These are phyloP conservation scores for Venturia pyrina DNA, from an alignment of 2,329 filamentous ascomycete genomes.

Conservation along the genomic window DNA sequence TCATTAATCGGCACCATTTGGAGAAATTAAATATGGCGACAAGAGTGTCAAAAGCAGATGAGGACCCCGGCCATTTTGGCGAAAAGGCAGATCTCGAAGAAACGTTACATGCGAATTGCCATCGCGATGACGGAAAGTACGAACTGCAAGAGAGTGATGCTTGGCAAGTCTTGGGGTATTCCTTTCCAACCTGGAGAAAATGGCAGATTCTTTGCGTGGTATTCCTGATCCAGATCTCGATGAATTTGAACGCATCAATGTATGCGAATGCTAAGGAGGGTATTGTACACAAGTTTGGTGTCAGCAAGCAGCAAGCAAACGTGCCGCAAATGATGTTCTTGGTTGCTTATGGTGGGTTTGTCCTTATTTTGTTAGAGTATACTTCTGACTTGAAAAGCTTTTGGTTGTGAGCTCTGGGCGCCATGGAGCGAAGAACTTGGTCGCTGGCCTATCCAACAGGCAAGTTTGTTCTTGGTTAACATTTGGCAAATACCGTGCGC, in stretches of 20 bases:
- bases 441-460: constrained; percentile 64
- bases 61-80: not conserved
- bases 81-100: constrained; percentile 2
- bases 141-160: constrained; percentile 40
- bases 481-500: constrained; percentile 55
- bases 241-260: constrained; percentile 50
- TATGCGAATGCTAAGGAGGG: constrained; percentile 43
- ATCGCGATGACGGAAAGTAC: constrained; percentile 30
- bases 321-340: constrained; percentile 71
- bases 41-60: not conserved
- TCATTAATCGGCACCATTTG: too few species aligned
- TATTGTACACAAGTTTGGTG: constrained; percentile 52
- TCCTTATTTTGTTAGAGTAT: not conserved
- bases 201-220: constrained; percentile 44
- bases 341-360: constrained; percentile 52
- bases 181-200: constrained; percentile 41
- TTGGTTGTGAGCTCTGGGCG: constrained; percentile 81
- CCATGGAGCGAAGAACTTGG: constrained; percentile 81
- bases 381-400: constrained; percentile 24
- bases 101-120: not conserved
- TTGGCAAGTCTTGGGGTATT: constrained; percentile 40
- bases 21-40: constrained; percentile 10
- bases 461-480: constrained; percentile 65
- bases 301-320: constrained; percentile 59
- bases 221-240: constrained; percentile 45